phyloP scores from a whole-genome alignment of 1,284 basidiomycete genomes.

The Moniliophthora roreri region DNA sequence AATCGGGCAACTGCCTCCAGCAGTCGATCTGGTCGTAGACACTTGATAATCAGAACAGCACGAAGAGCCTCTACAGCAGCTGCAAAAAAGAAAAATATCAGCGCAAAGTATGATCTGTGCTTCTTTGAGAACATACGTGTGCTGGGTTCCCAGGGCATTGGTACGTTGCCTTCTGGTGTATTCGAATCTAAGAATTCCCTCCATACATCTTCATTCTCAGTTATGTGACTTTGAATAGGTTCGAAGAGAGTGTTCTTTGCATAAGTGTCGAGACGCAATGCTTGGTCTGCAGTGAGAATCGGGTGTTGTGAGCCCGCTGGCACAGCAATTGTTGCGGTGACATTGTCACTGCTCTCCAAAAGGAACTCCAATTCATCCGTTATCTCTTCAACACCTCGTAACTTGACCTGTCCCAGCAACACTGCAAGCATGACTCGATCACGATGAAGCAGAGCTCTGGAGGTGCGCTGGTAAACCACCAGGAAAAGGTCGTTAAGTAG shows the following conservation, averaged over 20 bases:
- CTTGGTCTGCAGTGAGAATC: conserved; percentile 66
- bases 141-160: conserved; percentile 74
- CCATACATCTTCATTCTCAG: conserved; percentile 74
- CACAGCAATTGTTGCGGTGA: conserved; percentile 40
- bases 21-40: conserved; percentile 87
- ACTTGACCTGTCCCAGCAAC: conserved; percentile 87
- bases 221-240: conserved; percentile 70
- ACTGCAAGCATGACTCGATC: conserved; percentile 94
- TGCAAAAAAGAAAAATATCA: conserved; percentile 30
- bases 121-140: conserved; percentile 54
- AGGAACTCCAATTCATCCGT: conserved; percentile 88
- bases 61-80: conserved; percentile 76
- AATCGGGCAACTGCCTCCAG: conserved; percentile 80
- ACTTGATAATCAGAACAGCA: conserved; percentile 81
- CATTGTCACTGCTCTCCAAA: conserved; percentile 81
- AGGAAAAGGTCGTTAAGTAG: conserved; percentile 93
- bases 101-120: conserved; percentile 8
- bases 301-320: conserved; percentile 38
- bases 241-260: conserved; percentile 76
- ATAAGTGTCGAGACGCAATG: conserved; percentile 64
- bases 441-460: conserved; percentile 86
- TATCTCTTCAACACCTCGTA: conserved; percentile 79
- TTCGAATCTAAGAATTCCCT: conserved; percentile 67
- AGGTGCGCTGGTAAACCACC: conserved; percentile 86
- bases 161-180: conserved; percentile 74